These are phyloP conservation scores for Rosa multiflora DNA, from an alignment of 306 rosid species.

Conservation along the genomic window DNA sequence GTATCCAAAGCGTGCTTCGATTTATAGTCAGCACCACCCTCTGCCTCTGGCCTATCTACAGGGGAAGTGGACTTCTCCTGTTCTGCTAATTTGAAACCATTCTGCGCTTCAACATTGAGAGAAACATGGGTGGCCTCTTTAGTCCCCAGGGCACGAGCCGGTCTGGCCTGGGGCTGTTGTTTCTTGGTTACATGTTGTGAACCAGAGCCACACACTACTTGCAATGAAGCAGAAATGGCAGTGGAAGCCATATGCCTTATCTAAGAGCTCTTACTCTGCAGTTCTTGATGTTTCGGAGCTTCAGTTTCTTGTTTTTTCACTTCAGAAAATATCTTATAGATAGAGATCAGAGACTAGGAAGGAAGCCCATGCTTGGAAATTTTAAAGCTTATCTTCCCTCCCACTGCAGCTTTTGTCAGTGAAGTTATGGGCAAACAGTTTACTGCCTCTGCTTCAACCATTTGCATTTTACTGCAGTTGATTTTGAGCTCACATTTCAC, in stretches of 20 bases:
- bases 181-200: conserved; percentile 32
- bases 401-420: conserved; percentile 15
- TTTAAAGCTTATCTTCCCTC: conserved; percentile 27
- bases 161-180: conserved; percentile 22
- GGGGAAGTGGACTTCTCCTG: conserved; percentile 4
- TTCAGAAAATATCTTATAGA: conserved; percentile 4
- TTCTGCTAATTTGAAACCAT: not conserved
- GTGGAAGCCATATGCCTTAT: conserved; percentile 38
- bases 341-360: conserved; percentile 7
- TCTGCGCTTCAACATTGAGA: conserved; percentile 17
- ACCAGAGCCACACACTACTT: conserved; percentile 28
- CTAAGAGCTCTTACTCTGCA: not conserved
- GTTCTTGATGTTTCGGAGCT: conserved; percentile 1
- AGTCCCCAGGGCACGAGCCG: conserved; percentile 12
- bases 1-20: not conserved
- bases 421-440: conserved; percentile 26
- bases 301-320: not conserved
- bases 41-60: not conserved
- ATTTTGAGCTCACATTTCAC: not conserved
- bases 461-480: not conserved
- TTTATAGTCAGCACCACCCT: conserved; percentile 8
- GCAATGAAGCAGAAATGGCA: conserved; percentile 38
- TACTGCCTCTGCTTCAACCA: conserved; percentile 8
- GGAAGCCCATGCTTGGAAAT: conserved; percentile 23
- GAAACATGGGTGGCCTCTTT: conserved; percentile 22